These are phyloP conservation scores for Hebeloma cylindrosporum DNA, from an alignment of 768 basidiomycete species.

Conservation along the genomic window DNA sequence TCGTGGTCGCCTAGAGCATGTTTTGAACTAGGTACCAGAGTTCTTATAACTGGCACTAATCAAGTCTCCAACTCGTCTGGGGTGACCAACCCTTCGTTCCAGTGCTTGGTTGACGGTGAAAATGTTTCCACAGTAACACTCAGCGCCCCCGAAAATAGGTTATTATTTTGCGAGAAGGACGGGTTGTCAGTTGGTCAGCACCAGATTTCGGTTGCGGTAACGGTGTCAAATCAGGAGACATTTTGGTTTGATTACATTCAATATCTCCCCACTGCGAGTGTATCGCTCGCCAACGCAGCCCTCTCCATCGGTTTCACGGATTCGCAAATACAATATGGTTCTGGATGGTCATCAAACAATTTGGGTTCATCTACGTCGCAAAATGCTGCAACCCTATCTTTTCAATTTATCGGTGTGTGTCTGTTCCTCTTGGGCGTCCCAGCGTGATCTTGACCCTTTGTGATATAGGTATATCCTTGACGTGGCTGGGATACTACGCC, in stretches of 20 bases:
- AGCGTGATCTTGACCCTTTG: neutral
- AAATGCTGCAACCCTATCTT: conserved; percentile 21
- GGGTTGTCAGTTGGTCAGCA: conserved; percentile 22
- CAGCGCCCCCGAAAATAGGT: conserved; percentile 3
- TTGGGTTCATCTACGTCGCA: conserved; percentile 8
- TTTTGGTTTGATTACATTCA: conserved; percentile 32
- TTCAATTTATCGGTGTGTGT: conserved; percentile 27
- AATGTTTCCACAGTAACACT: conserved; percentile 14
- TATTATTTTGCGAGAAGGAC: neutral
- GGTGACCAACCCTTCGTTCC: conserved; percentile 23
- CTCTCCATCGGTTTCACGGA: conserved; percentile 17
- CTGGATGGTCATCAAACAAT: conserved; percentile 17
- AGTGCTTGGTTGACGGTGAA: conserved; percentile 27
- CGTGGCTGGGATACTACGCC: conserved; percentile 27
- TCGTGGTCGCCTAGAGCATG: neutral
- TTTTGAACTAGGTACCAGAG: conserved; percentile 9
- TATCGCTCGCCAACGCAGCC: conserved; percentile 14
- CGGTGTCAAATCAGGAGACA: conserved; percentile 16
- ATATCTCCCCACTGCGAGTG: conserved; percentile 21
- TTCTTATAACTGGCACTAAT: conserved; percentile 23
- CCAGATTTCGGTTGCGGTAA: conserved; percentile 23
- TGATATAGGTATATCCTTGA: conserved; percentile 26
- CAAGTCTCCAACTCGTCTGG: conserved; percentile 9
- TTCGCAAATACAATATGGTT: conserved; percentile 19
- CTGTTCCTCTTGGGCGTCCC: neutral